Base-by-base conservation (phyloP, 306 rosid species). In the Corylus americana region DNA sequence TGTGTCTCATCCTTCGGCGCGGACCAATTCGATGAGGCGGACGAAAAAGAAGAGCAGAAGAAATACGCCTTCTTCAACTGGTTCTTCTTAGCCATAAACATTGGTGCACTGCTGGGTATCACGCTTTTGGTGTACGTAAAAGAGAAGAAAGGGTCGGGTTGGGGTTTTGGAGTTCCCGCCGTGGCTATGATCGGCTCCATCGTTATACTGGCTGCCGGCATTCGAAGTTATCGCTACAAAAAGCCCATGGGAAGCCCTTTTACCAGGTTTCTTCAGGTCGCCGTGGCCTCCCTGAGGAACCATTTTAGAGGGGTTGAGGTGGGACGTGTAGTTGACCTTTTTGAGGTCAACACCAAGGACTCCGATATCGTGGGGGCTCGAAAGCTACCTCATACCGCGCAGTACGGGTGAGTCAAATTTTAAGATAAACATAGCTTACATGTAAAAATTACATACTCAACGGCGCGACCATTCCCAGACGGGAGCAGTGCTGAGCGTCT, bases 1-100 rank as follows among this genome's bases (percentile, higher is more conserved):
- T 90, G 94, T 17, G 94, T 90, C 18, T 90, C 90, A 6, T 82
- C 94, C 16, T 90, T 90, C 25, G 94, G 94, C 3, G 94, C 91
- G 0, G 90, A 86, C 74, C 94, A 90, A 70, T 90, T 88, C 67
- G 89, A 90, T 17, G 91, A 90, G 78, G 83, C 82, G 20, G 91
- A 88, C 76, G 18, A 66, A n/a, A 55, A 50, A 39, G 91, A 90
- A 79, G 85, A 57, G 4, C 22, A 25, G 37, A 84, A 81, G 76
- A 90, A 90, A 37, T 90, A 35, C 68, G 66, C 90, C 0, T 88
- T 90, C 84, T 90, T 90, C 81, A 84, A 90, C 53, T 90, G 91
- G 90, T 88, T 90, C 77, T 90, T 74, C 90, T 88, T 86, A 18
- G 86, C 85, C 53, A 88, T 90, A 70, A 90, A 84, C 84, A 84